Base-by-base conservation (phyloP, 1,284 basidiomycete species). In the Trichosporon sp. region DNA sequence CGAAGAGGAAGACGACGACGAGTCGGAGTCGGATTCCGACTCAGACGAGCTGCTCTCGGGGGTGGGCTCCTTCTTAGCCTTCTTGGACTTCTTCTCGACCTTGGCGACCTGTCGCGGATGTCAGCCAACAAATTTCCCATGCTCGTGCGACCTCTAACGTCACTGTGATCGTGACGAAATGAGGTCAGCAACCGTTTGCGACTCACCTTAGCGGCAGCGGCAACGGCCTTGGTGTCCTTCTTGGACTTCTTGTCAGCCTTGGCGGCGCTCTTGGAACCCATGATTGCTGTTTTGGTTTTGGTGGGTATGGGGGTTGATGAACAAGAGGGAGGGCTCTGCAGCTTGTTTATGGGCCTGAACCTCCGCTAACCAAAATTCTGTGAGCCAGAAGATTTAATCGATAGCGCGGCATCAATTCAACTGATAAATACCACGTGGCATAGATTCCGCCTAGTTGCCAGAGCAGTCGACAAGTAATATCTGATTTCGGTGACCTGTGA, bases 51-150 rank as follows among this genome's bases (percentile, higher is more conserved):
- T 49, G 29, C 69, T 69, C 65, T 75, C 73, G 59, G 79, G 78
- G 44, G 79, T 78, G 13, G 77, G 76, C 67, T 78, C 80, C 74
- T 80, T 80, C 71, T 76, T 75, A 62, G 72, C 62, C 74, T 81
- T 80, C 75, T 81, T 81, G 44, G 74, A 67, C 69, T 77, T 77
- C 73, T 76, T 29, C 60, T 61, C 56, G 60, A 61, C 59, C 49
- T 60, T 46, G 49, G 52, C 52, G 49, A 29, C 54, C 60, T 56
- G 57, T 34, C 23, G 36, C 21, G 13, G 21, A 16, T 14, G 23
- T 40, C 36, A 59, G 58, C 36, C 2, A 29, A 4, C 58, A 31
- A 44, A 21, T 31, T 37, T 29, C 49, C 14, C n/a, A 29, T 54
- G 49, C 49, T 54, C 49, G 49, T 29, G 29, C 49, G 49, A 54